Conservation (phyloP, 176 grass and related monocot genomes). For the Triticum turgidum region DNA sequence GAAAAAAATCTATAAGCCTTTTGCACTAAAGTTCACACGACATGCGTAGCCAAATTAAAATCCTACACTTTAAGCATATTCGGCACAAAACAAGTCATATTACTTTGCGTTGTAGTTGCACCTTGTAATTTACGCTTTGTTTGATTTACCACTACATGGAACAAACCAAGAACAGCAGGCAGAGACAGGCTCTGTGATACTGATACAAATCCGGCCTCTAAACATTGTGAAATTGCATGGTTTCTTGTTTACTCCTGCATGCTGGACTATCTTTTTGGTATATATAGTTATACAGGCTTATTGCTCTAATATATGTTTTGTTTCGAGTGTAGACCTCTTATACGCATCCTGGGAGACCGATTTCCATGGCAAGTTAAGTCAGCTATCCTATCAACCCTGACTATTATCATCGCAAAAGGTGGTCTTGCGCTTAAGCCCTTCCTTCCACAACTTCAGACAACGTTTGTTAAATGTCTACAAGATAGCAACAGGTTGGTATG, state of each 20-base stretch:
- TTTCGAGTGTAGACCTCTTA: slow-evolving; percentile 69
- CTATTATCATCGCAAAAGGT: slow-evolving; percentile 93
- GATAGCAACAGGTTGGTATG: slow-evolving; percentile 69
- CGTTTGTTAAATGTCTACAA: slow-evolving; percentile 91
- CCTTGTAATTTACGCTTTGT: neutral
- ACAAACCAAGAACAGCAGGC: neutral
- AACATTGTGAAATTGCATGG: neutral
- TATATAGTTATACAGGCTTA: slow-evolving; percentile 3
- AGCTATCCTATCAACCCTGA: slow-evolving; percentile 88
- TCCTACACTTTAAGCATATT: neutral
- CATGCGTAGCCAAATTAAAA: neutral
- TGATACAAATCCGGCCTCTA: neutral
- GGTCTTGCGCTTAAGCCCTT: slow-evolving; percentile 96
- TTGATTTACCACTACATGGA: slow-evolving; percentile 12
- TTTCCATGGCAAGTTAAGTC: slow-evolving; percentile 99
- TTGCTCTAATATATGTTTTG: slow-evolving; percentile 24
- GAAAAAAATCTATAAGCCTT: neutral
- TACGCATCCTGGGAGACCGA: slow-evolving; percentile 89
- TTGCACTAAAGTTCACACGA: neutral
- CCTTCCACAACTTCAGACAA: slow-evolving; percentile 96
- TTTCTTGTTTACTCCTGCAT: slow-evolving; percentile 9
- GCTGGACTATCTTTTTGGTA: neutral
- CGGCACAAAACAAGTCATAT: neutral
- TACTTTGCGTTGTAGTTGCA: neutral
- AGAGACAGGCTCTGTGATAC: neutral